phyloP scores from a whole-genome alignment of 1,139 yeast genomes.

The Kluyveromyces marxianus region DNA sequence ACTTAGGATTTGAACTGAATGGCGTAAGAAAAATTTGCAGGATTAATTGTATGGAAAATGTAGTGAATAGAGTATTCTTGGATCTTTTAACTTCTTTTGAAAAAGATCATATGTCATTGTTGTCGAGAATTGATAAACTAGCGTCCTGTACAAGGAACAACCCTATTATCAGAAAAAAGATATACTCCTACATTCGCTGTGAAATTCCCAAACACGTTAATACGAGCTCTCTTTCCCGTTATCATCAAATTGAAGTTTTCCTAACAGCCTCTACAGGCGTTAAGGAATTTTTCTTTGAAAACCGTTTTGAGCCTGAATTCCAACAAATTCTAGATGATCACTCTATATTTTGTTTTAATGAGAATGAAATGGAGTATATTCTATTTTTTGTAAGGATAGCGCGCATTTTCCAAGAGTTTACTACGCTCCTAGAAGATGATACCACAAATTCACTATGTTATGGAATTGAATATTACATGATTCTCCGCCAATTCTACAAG shows the following conservation, averaged over 20 bases:
- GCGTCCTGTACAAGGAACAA: constrained; percentile 6
- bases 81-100: constrained; percentile 8
- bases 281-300: constrained; percentile 7
- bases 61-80: constrained; percentile 8
- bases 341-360: constrained; percentile 8
- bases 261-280: constrained; percentile 6
- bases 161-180: constrained; percentile 8
- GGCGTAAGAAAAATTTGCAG: constrained; percentile 7
- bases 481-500: constrained; percentile 9
- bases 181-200: constrained; percentile 6
- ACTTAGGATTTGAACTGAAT: constrained; percentile 7
- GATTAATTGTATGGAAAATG: constrained; percentile 10
- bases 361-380: constrained; percentile 8
- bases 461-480: constrained; percentile 10
- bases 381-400: constrained; percentile 8
- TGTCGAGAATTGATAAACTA: constrained; percentile 11
- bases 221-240: constrained; percentile 8
- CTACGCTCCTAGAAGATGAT: constrained; percentile 10
- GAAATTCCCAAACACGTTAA: constrained; percentile 7
- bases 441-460: constrained; percentile 6
- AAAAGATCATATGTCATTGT: constrained; percentile 5
- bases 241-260: constrained; percentile 8
- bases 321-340: constrained; percentile 9
- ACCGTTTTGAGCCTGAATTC: constrained; percentile 7
- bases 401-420: constrained; percentile 8